Evolutionary conservation across 2,329 filamentous ascomycete species (phyloP).

Genomic region (Arachnomyces sp.): DNA sequence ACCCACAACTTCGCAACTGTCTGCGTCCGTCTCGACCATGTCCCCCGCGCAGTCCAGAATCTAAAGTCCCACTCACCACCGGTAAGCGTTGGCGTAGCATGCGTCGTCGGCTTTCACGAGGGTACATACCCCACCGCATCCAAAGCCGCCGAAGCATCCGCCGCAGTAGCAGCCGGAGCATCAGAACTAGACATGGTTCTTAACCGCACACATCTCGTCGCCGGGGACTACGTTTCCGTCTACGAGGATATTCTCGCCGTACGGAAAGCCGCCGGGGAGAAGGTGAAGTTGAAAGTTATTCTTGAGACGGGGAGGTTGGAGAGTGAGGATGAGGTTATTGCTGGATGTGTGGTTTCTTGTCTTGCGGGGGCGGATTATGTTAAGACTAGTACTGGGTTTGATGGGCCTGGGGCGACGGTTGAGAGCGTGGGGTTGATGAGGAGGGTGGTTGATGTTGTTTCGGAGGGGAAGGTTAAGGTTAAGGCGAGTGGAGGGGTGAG

Average conservation of each 20-base stretch:
- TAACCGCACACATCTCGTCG: slow-evolving; percentile 44
- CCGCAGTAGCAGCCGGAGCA: slow-evolving; percentile 45
- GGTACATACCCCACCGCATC: slow-evolving; percentile 46
- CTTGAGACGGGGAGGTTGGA: slow-evolving; percentile 50
- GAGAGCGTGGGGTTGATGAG: slow-evolving; percentile 50
- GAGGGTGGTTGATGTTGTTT: slow-evolving; percentile 38
- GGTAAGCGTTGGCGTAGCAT: slow-evolving; percentile 45
- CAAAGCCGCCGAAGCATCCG: slow-evolving; percentile 46
- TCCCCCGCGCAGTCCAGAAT: slow-evolving; percentile 43
- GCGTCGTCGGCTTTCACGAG: slow-evolving; percentile 55
- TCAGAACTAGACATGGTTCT: slow-evolving; percentile 54
- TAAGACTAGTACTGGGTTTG: slow-evolving; percentile 55
- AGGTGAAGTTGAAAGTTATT: slow-evolving; percentile 48
- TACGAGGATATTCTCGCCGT: slow-evolving; percentile 48
- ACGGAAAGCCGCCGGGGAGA: slow-evolving; percentile 29
- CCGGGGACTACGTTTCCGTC: slow-evolving; percentile 40
- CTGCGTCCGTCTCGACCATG: slow-evolving; percentile 49
- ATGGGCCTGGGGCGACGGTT: slow-evolving; percentile 46
- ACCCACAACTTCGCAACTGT: slow-evolving; percentile 41
- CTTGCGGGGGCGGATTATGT: slow-evolving; percentile 51
- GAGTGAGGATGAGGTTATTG: slow-evolving; percentile 42
- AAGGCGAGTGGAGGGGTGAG: slow-evolving; percentile 54
- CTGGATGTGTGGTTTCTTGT: slow-evolving; percentile 45
- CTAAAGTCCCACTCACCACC: slow-evolving; percentile 32
- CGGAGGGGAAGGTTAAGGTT: slow-evolving; percentile 37